A percentile compares a stretch with the other conserved stretches of the same genome.
phyloP scores from a whole-genome alignment of 768 basidiomycete species.

The Trametes maxima region DNA sequence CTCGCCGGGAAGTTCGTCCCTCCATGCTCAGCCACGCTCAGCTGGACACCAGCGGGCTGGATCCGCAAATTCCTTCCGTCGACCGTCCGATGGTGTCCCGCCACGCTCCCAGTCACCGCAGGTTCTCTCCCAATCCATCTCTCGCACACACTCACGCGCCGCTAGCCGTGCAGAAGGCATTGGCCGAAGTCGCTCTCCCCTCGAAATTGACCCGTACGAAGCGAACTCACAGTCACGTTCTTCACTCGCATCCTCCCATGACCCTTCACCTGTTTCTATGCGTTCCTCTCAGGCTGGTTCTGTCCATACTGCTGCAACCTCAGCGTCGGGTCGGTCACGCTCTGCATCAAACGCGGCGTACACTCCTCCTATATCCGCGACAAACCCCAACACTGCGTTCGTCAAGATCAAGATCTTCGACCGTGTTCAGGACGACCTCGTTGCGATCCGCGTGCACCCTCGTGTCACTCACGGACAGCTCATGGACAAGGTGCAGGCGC shows the following conservation, averaged over 20 bases:
- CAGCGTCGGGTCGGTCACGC: conserved; percentile 46
- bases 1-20: conserved; percentile 13
- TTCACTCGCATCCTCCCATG: conserved; percentile 31
- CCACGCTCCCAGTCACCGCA: conserved; percentile 18
- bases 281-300: conserved; percentile 55
- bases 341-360: conserved; percentile 63
- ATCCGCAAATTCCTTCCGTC: conserved; percentile 23
- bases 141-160: conserved; percentile 25
- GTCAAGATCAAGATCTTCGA: conserved; percentile 99
- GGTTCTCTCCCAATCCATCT: conserved; percentile 26
- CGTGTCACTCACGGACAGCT: conserved; percentile 83
- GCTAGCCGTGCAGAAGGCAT: conserved; percentile 14
- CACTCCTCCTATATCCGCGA: conserved; percentile 73
- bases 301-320: conserved; percentile 40
- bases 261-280: conserved; percentile 27
- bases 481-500: conserved; percentile 88
- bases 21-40: conserved; percentile 10
- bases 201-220: conserved; percentile 30
- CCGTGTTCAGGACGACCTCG: conserved; percentile 88
- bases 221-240: conserved; percentile 30
- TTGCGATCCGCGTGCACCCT: conserved; percentile 96
- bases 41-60: conserved; percentile 22
- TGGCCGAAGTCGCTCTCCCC: conserved; percentile 25
- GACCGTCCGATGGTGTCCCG: conserved; percentile 8
- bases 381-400: conserved; percentile 83